Base-by-base conservation (phyloP, 2,329 filamentous ascomycete species). In the Sporothrix phasma region DNA sequence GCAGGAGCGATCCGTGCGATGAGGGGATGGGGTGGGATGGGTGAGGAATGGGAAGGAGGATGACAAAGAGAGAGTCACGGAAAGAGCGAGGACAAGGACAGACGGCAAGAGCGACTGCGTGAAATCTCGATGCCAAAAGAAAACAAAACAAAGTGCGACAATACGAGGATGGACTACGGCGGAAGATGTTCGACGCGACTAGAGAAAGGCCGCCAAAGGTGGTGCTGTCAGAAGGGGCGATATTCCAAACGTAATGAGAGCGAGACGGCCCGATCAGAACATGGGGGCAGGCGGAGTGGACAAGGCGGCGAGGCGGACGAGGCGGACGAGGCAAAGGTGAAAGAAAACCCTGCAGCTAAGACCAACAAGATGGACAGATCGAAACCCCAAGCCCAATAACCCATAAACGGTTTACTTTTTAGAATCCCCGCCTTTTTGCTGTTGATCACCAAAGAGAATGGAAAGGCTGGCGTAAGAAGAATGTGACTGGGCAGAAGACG, bases 211-310 rank as follows among this genome's bases (percentile, higher is more conserved):
- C n/a, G n/a, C n/a, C n/a, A n/a, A n/a, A n/a, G n/a, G n/a, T n/a
- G n/a, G 17, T 22, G 51, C 51, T 10, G 24, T 58, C 19, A 41
- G 39, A 17, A 41, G 43, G 54, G 54, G 54, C 54, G 24, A 58
- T 29, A 58, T 43, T 22, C 5, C 19, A 58, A 58, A 58, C 54
- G 54, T 58, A 58, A 58, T 58, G 41, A 31, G 39, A 61, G 58
- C 45, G 26, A 49, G 58, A 61, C 45, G 43, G 58, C 47, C 58
- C 41, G 39, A 47, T 26, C 17, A 24, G n/a, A n/a, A n/a, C n/a
- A n/a, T n/a, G n/a, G n/a, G n/a, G n/a, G n/a, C n/a, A n/a, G n/a
- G n/a, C n/a, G n/a, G 34, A 13, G 34, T 37, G 37, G 34, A 43
- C 11, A 43, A 22, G 6, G 26, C 19, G 15, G 11, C n/a, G 47